Evolutionary conservation across 148 eudicot genomes (phyloP), one percentile per base, ranked within the genome.

Genomic region (Pouteria glomerata): DNA sequence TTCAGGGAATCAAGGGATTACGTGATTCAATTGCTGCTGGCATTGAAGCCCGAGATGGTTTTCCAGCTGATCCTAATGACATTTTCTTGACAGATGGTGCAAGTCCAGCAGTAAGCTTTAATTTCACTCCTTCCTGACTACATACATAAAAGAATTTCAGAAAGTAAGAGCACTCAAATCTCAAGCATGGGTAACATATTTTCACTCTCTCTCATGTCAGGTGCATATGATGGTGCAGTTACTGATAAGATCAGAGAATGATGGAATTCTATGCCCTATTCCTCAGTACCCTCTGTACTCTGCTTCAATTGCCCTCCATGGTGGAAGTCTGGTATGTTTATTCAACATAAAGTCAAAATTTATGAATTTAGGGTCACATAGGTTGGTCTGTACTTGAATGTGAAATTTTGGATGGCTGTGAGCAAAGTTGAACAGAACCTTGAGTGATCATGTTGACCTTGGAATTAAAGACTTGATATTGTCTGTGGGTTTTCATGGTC

Each of bases 11-110:
- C 52, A 88, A 95, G 82, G 97, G 96, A 67, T 79, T 95, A 27
- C 96, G 98, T 70, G 98, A 95, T 74, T 72, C 90, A 15, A 91
- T 95, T 72, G 91, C 96, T 75, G 83, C 93, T 79, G 98, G 97
- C 68, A 95, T 95, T 65, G 93, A 89, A 86, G 91, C 82, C 44
- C 96, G 98, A 77, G 98, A 91, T 84, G 96, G 96, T 57, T 91
- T 82, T 82, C 92, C 96, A 57, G 83, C 88, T 70, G 86, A 89
- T 84, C 89, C 98, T 57, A 85, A 89, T 78, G 97, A 95, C 75
- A 79, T 95, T 63, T 95, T 95, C 86, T 82, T 95, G 89, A 95
- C 97, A n/a, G 99, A 92, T 79, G 99, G 99, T 71, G 97, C 99
- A 74, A 95, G 89, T 77, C 89, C 89, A 27, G 89, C 79, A 69